These are phyloP conservation scores for Boletus subluridellus DNA, from an alignment of 1,284 basidiomycete species.

Conservation along the genomic window DNA sequence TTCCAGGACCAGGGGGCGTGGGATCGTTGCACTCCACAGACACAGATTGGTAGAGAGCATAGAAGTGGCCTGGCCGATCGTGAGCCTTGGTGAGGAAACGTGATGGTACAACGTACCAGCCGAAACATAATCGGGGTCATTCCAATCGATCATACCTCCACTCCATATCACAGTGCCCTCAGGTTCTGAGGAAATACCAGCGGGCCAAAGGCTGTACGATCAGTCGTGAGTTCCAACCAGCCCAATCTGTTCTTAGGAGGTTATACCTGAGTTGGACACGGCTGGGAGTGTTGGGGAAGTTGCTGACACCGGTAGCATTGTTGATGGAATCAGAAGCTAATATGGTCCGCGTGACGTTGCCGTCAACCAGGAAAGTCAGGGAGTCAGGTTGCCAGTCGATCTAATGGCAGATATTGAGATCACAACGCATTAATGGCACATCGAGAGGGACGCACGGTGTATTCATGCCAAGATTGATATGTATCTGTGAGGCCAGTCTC, in stretches of 20 bases:
- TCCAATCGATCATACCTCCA: conserved; percentile 74
- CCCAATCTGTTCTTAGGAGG: not conserved
- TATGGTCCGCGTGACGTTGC: conserved; percentile 64
- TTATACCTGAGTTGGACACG: conserved; percentile 71
- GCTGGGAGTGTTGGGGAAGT: conserved; percentile 74
- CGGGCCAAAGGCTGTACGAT: conserved; percentile 66
- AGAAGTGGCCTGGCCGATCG: conserved; percentile 49
- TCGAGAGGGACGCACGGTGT: conserved; percentile 50
- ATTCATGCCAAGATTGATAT: conserved; percentile 70
- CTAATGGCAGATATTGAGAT: conserved; percentile 33
- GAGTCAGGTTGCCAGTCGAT: conserved; percentile 74
- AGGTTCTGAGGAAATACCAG: conserved; percentile 58
- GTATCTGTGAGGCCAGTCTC: conserved; percentile 56
- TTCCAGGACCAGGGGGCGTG: conserved; percentile 38
- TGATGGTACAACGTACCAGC: conserved; percentile 40
- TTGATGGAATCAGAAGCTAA: conserved; percentile 57
- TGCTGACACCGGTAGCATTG: conserved; percentile 43
- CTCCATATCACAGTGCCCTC: conserved; percentile 73
- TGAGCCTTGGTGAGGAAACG: not conserved
- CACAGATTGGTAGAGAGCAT: conserved; percentile 55
- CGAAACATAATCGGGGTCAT: conserved; percentile 65
- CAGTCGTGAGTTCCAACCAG: not conserved
- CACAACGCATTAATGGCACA: not conserved
- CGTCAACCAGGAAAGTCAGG: conserved; percentile 68
- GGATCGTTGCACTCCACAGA: conserved; percentile 59